Base-by-base conservation (phyloP, 2,329 filamentous ascomycete genomes). In the Sarocladium strictum region DNA sequence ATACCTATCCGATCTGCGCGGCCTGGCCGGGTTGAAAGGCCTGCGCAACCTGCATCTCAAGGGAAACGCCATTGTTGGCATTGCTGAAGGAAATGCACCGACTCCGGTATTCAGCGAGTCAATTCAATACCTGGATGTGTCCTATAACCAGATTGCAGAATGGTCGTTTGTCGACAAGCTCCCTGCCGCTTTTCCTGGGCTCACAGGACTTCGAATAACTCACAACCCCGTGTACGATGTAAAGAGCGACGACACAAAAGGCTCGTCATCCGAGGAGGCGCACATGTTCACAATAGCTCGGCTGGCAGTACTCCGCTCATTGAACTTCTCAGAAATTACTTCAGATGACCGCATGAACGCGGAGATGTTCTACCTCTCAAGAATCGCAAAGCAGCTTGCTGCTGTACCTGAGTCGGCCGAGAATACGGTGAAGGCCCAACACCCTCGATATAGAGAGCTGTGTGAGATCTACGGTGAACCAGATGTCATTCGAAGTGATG, bases 311-410 rank as follows among this genome's bases (percentile, higher is more conserved):
- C 78, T 97, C 10, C 79, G 78, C 53, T 77, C 75, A 1, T 78
- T 97, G 27, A 94, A 94, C 66, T 90, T 89, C 66, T 85, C 84
- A 58, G 72, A 75, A 15, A 85, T 97, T 61, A 85, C 84, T 0
- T 62, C 76, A 1, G 82, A 86, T 40, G 92, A 97, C 67, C 84
- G 93, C 17, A 78, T 83, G 54, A 94, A 97, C 64, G 91, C 91
- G 3, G 94, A 97, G 62, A 86, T 93, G 64, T 99, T 96, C 68
- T 99, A 99, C 67, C 81, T 97, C 11, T 89, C 86, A 1, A 81
- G 88, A 54, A 94, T 97, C 56, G 88, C 81, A 11, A 85, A 84
- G 58, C 89, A 94, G 65, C 75, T 97, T 37, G 79, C 84, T 1
- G 72, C 77, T 3, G 79, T 83, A 0, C 73, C 82, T 0, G 76